Percentiles rank a stretch among this genome's conserved stretches.
These are phyloP conservation scores for Cryptomeria japonica DNA, from an alignment of 75 land plant genomes.

Conservation along the genomic window DNA sequence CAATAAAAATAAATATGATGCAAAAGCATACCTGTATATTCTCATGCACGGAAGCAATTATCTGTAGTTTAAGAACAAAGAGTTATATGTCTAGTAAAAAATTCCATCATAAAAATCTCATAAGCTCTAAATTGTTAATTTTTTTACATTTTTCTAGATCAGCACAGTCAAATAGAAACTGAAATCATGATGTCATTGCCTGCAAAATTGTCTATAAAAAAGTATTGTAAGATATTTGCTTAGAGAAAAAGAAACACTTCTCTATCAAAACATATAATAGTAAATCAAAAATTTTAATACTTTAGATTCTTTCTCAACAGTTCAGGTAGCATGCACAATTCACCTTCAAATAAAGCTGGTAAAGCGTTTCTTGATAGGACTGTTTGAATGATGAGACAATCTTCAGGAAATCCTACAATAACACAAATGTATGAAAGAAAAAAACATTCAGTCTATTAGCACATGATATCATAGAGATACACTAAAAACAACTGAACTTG, in stretches of 20 bases:
- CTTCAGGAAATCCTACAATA: neutral
- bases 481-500: neutral
- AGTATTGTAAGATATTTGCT: neutral
- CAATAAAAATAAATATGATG: neutral
- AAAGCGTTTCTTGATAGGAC: neutral
- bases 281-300: neutral
- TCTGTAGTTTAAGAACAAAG: neutral
- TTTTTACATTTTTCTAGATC: neutral
- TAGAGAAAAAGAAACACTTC: neutral
- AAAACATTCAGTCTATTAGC: neutral
- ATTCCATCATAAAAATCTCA: neutral
- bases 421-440: neutral
- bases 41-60: constrained; percentile 1
- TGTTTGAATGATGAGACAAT: neutral
- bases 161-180: neutral
- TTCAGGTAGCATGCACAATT: neutral
- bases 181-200: neutral
- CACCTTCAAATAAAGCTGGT: neutral
- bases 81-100: neutral
- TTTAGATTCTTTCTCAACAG: neutral
- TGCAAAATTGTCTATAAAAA: neutral
- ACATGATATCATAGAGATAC: neutral
- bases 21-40: neutral
- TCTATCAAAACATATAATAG: neutral
- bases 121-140: too few species aligned